Evolutionary conservation across 2,329 filamentous ascomycete genomes (phyloP), one percentile per base, ranked within the genome.

Genomic region (Hypocreales sp.): DNA sequence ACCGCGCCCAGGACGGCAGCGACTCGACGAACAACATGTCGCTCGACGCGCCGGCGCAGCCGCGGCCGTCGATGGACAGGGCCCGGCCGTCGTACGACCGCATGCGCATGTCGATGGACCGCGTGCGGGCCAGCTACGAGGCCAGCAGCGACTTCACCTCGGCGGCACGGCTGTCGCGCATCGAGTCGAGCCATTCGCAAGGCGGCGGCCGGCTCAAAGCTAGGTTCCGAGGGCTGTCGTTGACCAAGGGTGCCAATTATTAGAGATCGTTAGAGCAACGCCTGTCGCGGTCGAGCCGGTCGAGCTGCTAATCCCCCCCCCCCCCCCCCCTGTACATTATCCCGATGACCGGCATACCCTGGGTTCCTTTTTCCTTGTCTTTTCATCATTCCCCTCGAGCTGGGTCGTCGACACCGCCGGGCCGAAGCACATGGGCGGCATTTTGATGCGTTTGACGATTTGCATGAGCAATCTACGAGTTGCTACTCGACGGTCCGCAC

Each of bases 21-120:
- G 86, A 93, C 51, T 87, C 83, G 34, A 94, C 90, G 26, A 86
- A 92, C 42, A 92, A 84, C 50, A 92, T 83, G 14, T 75, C 75
- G n/a, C 48, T 72, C 37, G 75, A 79, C 32, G 47, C 56, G 26
- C 47, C 50, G 25, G 35, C 37, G 22, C 42, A 44, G 25, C 53
- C 46, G 23, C 56, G 69, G 16, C 66, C 64, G 15, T 77, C 74
- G 5, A 60, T 72, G 22, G 78, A 84, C 35, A 66, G 77, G 34
- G 64, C 76, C 5, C 64, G 83, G 36, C 82, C 82, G 22, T 92
- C 82, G n/a, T 92, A 80, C 48, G 87, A 95, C 45, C 72, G 86
- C 30, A 72, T 92, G 42, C 68, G 86, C 26, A 72, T 74, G 35
- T 92, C 83, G 0, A 87, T 92, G 71, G 90, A 95, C 45, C 73